Base-by-base conservation (phyloP, 306 rosid species). In the Quercus wislizeni region DNA sequence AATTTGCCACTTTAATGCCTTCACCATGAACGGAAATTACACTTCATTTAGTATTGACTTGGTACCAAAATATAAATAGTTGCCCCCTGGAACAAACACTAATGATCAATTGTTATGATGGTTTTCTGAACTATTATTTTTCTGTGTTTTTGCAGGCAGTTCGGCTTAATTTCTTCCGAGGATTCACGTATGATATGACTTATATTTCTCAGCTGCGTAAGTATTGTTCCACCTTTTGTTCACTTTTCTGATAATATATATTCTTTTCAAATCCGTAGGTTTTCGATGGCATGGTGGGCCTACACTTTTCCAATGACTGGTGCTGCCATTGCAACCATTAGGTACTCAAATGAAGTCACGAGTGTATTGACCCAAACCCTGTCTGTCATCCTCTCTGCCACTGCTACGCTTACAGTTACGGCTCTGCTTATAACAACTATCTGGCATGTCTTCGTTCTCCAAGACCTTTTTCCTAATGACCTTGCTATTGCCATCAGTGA, bases 281-380 rank as follows among this genome's bases (percentile, higher is more conserved):
- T 95, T 74, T 96, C 98, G 0, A 83, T 96, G 73, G 85, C 99
- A 25, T 95, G 99, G 99, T 95, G 99, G 99, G 99, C 97, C 18
- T 96, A 96, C 78, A 96, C 98, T 18, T 96, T 96, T 79, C 99
- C 99, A 46, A 96, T 96, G 99, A 91, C 99, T 19, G 98, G 94
- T 55, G 98, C 99, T 72, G 99, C 99, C 64, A 86, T 90, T 82
- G 98, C 99, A 67, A 88, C 97, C n/a, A 76, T 96, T 56, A 85
- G 83, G 74, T 96, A 96, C 91, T 90, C 99, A 59, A 77, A 78
- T 75, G 82, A 87, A 83, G 93, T 96, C 56, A 87, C 93, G 27
- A 82, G 68, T 70, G 57, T 23, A 10, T 86, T 84, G 15, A 91
- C 98, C 0, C 90, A 85, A 84, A 62, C 87, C 59, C 27, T 93